Conservation (phyloP, 139 green algal species). For the Chlamydomonas eustigma region DNA sequence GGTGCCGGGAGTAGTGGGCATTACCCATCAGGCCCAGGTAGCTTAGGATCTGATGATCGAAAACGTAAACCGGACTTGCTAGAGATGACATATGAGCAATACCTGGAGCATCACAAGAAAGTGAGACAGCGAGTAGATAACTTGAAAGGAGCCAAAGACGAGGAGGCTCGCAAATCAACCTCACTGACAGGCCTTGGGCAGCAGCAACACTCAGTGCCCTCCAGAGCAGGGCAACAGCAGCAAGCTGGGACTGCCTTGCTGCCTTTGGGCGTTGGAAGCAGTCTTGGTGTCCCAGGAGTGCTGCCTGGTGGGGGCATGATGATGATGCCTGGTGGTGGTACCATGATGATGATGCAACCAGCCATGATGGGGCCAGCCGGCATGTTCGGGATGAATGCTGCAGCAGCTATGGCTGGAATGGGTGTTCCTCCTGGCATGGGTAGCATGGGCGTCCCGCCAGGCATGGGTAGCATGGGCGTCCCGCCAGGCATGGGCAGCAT, state of each 20-base stretch:
- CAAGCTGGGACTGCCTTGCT: neutral
- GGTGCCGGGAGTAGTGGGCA: no score
- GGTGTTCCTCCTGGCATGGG: slow-evolving; percentile 3
- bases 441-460: neutral
- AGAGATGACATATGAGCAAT: slow-evolving; percentile 21
- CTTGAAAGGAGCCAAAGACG: slow-evolving; percentile 4
- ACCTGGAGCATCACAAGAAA: slow-evolving; percentile 23
- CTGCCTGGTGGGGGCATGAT: slow-evolving; percentile 6
- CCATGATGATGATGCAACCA: slow-evolving; percentile 15
- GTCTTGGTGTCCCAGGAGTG: neutral
- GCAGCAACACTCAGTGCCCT: neutral
- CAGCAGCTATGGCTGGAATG: neutral
- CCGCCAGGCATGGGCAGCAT: neutral
- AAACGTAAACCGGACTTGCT: neutral
- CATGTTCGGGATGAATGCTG: no score
- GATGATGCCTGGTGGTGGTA: slow-evolving; percentile 15
- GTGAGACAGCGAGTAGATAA: slow-evolving; percentile 11
- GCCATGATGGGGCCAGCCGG: neutral
- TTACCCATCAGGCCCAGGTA: no score
- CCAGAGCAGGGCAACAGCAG: slow-evolving; percentile 15
- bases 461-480: slow-evolving; percentile 14
- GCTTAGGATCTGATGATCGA: no score
- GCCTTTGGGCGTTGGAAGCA: neutral
- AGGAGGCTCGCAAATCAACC: neutral
- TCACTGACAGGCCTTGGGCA: neutral